Evolutionary conservation across 768 basidiomycete species (phyloP), one percentile per base, ranked within the genome.

Genomic region (Pisolithus tinctorius): DNA sequence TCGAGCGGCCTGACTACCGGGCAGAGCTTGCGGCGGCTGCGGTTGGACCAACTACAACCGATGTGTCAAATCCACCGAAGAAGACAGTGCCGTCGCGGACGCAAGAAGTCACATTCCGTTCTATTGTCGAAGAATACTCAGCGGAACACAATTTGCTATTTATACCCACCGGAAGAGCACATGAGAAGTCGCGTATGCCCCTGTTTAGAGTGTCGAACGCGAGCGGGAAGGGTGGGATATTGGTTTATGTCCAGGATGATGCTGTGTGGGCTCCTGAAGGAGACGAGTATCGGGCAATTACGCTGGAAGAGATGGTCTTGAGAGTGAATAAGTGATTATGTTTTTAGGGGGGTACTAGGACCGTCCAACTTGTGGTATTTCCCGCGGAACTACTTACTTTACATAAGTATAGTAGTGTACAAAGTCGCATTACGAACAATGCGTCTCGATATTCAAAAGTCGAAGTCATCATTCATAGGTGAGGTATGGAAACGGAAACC

Each of bases 191-290:
- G 16, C 81, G 94, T 50, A 88, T 94, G 84, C 92, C 92, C 6
- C 66, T 98, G 46, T 97, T 84, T 74, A 81, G 86, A 46, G 83
- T 97, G 11, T 88, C 90, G 50, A 83, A 77, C 20, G 81, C 80
- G 13, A 90, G 91, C 65, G 93, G 92, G 10, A 86, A 83, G 60
- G 88, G 90, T 8, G 95, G 95, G 0, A 62, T 97, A 40, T 72
- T 92, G 58, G 84, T 96, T 23, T 99, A 95, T 69, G 79, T 98
- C 40, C 72, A 83, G 57, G 93, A 96, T 60, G 93, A 96, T 69
- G 94, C 93, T 1, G 90, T 97, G 13, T 98, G 94, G 87, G 86
- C 87, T 3, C 75, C 81, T 8, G 80, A 83, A 23, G 72, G 71
- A 30, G 82, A 83, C 16, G 76, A 79, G 13, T 89, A 83, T 65